A percentile compares a stretch with the other conserved stretches of the same genome.
phyloP scores from a whole-genome alignment of 352 stramenopile genomes.

The Globisporangium paroecandrum region DNA sequence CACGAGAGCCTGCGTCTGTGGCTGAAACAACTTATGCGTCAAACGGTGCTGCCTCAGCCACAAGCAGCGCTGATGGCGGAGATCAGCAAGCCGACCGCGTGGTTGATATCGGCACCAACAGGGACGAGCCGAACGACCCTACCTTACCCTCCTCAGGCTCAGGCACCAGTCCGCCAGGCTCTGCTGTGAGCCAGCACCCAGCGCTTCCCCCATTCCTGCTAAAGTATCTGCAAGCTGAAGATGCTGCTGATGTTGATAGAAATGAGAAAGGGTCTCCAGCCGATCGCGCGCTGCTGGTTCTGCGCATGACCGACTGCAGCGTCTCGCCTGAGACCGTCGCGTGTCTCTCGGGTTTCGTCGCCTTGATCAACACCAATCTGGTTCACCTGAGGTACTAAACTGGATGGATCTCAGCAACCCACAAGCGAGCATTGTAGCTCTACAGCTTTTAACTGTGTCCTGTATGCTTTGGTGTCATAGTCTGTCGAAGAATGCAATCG shows the following conservation, averaged over 20 bases:
- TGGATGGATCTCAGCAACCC: neutral
- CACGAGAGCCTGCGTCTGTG: neutral
- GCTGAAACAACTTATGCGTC: neutral
- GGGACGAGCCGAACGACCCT: neutral
- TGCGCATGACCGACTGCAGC: conserved; percentile 23
- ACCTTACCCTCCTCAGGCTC: neutral
- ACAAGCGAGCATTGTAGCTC: neutral
- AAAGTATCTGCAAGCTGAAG: neutral
- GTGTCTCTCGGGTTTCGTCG: conserved; percentile 24
- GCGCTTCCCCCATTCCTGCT: neutral
- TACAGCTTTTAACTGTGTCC: conserved; percentile 2
- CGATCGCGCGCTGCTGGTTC: neutral
- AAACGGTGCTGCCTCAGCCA: neutral
- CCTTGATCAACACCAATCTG: conserved; percentile 29
- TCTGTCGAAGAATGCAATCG: conserved; percentile 44
- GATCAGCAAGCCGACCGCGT: neutral
- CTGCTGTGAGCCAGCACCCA: neutral
- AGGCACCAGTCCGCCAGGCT: neutral
- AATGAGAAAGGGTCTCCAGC: neutral
- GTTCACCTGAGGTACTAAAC: conserved; percentile 27
- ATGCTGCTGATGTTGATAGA: neutral
- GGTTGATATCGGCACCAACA: neutral
- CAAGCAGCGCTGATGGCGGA: neutral
- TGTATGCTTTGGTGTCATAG: conserved; percentile 10
- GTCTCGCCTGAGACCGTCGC: conserved; percentile 20